Evolutionary conservation across 164 flowering plant genomes (phyloP).

Genomic region (Aristolochia fimbriata): DNA sequence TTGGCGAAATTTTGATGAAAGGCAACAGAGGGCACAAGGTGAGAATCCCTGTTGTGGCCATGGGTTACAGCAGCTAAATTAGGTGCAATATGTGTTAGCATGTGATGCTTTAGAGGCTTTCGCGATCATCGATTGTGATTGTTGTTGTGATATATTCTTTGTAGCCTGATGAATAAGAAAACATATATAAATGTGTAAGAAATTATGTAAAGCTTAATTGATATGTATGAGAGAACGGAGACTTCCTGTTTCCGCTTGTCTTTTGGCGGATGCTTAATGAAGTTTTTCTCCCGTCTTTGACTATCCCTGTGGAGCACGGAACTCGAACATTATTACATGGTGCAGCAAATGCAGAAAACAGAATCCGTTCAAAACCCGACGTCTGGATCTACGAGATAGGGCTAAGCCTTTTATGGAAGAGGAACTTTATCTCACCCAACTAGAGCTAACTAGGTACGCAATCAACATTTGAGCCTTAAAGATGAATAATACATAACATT

Average conservation of each 20-base stretch:
- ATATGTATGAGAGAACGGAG: conserved; percentile 3
- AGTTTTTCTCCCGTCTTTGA: no score
- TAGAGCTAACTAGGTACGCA: no score
- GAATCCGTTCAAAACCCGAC: no score
- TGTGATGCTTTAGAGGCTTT: not conserved
- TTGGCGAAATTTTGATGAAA: conserved; percentile 79
- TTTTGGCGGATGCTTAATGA: no score
- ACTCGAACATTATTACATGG: no score
- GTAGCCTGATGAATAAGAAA: conserved; percentile 42
- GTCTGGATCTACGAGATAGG: no score
- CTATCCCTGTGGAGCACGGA: no score
- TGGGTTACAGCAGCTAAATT: conserved; percentile 59
- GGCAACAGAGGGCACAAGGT: conserved; percentile 95
- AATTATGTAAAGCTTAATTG: not conserved
- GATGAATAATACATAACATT: no score
- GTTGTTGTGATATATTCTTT: conserved; percentile 47
- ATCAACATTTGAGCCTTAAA: no score
- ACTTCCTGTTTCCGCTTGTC: conserved; percentile 3
- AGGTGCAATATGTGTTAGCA: not conserved
- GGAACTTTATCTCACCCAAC: no score
- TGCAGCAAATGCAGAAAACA: no score
- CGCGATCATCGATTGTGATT: conserved; percentile 5
- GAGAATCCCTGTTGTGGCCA: conserved; percentile 82
- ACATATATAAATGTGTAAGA: not conserved
- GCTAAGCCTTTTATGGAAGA: no score